Evolutionary conservation across 1,284 basidiomycete species (phyloP), one percentile per base, ranked within the genome.

Genomic region (Ceratobasidium sp.): DNA sequence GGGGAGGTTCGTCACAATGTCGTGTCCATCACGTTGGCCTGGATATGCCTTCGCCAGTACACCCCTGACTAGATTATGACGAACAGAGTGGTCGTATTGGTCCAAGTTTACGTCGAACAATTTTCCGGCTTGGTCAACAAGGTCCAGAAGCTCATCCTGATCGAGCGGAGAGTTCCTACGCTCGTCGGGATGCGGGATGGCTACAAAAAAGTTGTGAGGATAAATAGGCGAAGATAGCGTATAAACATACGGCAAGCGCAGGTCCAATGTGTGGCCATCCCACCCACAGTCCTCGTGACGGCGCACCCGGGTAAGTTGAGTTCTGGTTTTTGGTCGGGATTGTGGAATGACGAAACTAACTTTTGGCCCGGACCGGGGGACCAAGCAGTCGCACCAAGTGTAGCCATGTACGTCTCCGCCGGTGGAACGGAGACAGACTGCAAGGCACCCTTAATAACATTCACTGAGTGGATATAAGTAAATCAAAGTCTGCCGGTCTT

Each of bases 201-300:
- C 56, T 59, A 39, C 39, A 7, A 3, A 33, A 46, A 27, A 16
- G 8, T 7, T 27, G n/a, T 25, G 29, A 56, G 42, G 56, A 7
- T 16, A 27, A 13, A 9, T 2, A 44, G 27, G 11, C 19, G 13
- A 30, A 9, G n/a, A 9, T 33, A 1, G 11, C 25, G 23, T 16
- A 27, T 29, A 23, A 19, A 58, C 57, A 41, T 60, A 69, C 57
- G 68, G 25, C 56, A 69, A 53, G 50, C 54, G 27, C 58, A 62
- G 16, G 68, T 54, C 57, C 68, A 69, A 54, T 62, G 68, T 14
- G 68, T 69, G 14, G 68, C 47, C 68, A 69, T 69, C 14, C 68
- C 68, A 39, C 68, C 68, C 19, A 69, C 59, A 27, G 68, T 69
- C 9, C 68, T 59, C 19, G 68, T 64, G n/a, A 64, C 39, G 14